A percentile compares a stretch with the other conserved stretches of the same genome.
These are phyloP conservation scores for Aspergillus haitiensis DNA, from an alignment of 495 filamentous ascomycete genomes.

Conservation along the genomic window DNA sequence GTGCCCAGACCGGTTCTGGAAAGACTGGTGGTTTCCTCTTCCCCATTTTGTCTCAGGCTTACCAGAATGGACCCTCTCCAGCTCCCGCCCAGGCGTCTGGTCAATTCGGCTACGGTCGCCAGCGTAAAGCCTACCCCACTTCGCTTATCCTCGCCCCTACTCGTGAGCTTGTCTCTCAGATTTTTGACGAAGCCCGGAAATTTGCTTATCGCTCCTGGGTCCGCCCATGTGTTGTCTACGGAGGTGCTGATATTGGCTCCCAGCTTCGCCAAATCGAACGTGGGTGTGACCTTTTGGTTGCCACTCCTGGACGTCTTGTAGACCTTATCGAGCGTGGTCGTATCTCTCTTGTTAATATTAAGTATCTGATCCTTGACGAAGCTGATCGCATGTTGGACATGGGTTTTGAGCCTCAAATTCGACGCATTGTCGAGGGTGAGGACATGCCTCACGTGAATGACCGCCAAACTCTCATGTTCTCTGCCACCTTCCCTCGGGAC, in stretches of 20 bases:
- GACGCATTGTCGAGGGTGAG: slow-evolving; percentile 95
- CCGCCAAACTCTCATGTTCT: slow-evolving; percentile 99
- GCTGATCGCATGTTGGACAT: slow-evolving; percentile 99
- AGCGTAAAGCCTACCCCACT: slow-evolving; percentile 93
- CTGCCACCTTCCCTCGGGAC: slow-evolving; percentile 96
- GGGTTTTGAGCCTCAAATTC: slow-evolving; percentile 99
- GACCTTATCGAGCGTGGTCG: slow-evolving; percentile 98
- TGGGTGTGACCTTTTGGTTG: slow-evolving; percentile 95
- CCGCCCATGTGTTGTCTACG: slow-evolving; percentile 95
- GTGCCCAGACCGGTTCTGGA: slow-evolving; percentile 97
- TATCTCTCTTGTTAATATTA: slow-evolving; percentile 95
- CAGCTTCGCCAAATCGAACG: slow-evolving; percentile 97
- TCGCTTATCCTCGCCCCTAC: slow-evolving; percentile 94
- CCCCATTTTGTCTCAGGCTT: slow-evolving; percentile 95
- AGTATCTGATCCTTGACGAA: slow-evolving; percentile 98
- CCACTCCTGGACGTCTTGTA: slow-evolving; percentile 94
- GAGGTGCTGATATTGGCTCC: slow-evolving; percentile 96
- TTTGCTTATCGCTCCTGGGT: slow-evolving; percentile 99
- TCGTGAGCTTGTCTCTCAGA: slow-evolving; percentile 97
- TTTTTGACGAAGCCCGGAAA: slow-evolving; percentile 96
- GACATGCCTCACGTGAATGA: slow-evolving; percentile 86
- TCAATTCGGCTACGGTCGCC: slow-evolving; percentile 72
- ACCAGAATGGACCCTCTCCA: slow-evolving; percentile 77
- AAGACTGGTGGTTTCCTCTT: slow-evolving; percentile 99
- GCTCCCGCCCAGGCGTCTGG: slow-evolving; percentile 59